A percentile compares a stretch with the other conserved stretches of the same genome.
phyloP scores from a whole-genome alignment of 148 eudicot genomes.

The Vaccinium myrtillus region DNA sequence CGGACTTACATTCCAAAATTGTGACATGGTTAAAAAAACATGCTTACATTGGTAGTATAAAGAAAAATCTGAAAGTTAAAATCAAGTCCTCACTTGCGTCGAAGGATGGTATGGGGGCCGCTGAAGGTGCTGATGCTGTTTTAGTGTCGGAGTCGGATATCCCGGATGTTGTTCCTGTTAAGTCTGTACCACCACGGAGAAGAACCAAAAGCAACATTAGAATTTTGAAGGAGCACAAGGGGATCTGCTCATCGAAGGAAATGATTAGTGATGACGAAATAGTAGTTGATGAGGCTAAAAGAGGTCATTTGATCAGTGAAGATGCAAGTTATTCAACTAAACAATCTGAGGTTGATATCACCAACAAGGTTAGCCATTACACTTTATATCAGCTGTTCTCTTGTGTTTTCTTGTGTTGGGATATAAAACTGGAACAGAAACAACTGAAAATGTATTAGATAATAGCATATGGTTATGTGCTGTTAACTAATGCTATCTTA shows the following conservation, averaged over 20 bases:
- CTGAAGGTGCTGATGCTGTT: conserved; percentile 43
- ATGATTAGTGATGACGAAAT: conserved; percentile 32
- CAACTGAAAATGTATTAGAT: not conserved
- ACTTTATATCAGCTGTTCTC: not conserved
- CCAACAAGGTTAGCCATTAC: conserved; percentile 50
- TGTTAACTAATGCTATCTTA: not conserved
- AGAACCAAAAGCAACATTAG: conserved; percentile 60
- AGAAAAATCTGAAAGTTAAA: conserved; percentile 49
- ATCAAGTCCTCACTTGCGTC: conserved; percentile 39
- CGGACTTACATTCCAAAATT: conserved; percentile 56
- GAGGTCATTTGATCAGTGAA: conserved; percentile 27
- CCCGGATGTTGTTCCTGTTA: conserved; percentile 62
- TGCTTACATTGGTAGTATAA: conserved; percentile 48
- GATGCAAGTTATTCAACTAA: conserved; percentile 28
- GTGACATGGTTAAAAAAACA: conserved; percentile 63
- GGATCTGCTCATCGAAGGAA: conserved; percentile 32
- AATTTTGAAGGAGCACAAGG: conserved; percentile 51
- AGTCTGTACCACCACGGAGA: conserved; percentile 70
- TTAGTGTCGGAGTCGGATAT: conserved; percentile 37
- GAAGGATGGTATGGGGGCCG: conserved; percentile 39
- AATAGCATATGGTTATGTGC: not conserved
- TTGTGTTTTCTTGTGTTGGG: not conserved
- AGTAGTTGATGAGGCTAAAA: conserved; percentile 23
- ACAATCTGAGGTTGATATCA: conserved; percentile 33
- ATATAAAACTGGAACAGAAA: not conserved